These are phyloP conservation scores for Coemansia sp. DNA, from an alignment of 192 early-diverging fungal genomes.

Conservation along the genomic window DNA sequence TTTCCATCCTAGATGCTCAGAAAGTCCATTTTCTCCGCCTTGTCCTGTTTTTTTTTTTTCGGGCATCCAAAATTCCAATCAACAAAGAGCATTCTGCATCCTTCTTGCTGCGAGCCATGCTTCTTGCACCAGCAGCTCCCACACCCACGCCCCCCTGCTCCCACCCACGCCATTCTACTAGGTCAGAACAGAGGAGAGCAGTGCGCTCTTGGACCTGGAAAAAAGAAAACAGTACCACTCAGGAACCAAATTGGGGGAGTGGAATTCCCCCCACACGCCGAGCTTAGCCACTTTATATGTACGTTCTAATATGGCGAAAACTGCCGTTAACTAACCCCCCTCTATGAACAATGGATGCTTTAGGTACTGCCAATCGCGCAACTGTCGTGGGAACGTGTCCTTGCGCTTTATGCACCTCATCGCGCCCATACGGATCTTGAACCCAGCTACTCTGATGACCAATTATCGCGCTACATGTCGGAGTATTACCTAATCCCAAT, in stretches of 20 bases:
- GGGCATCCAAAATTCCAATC: not conserved
- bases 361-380: conserved; percentile 3
- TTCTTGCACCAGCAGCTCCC: conserved; percentile 1
- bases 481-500: not conserved
- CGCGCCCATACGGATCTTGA: not conserved
- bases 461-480: not conserved
- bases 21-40: not conserved
- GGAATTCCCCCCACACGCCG: not conserved
- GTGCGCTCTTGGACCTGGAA: not conserved
- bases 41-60: not conserved
- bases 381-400: conserved; percentile 5
- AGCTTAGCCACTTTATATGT: not conserved
- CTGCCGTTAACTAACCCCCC: not conserved
- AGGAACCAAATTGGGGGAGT: not conserved
- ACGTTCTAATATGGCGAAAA: not conserved
- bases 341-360: not conserved
- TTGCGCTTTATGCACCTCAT: not conserved
- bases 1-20: not conserved
- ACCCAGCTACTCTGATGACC: not conserved
- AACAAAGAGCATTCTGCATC: not conserved
- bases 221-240: not conserved
- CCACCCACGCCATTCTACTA: not conserved
- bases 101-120: conserved; percentile 9
- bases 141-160: conserved; percentile 1
- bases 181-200: not conserved